These are phyloP conservation scores for Cladosporium velox DNA, from an alignment of 2,329 filamentous ascomycete species.

Conservation along the genomic window DNA sequence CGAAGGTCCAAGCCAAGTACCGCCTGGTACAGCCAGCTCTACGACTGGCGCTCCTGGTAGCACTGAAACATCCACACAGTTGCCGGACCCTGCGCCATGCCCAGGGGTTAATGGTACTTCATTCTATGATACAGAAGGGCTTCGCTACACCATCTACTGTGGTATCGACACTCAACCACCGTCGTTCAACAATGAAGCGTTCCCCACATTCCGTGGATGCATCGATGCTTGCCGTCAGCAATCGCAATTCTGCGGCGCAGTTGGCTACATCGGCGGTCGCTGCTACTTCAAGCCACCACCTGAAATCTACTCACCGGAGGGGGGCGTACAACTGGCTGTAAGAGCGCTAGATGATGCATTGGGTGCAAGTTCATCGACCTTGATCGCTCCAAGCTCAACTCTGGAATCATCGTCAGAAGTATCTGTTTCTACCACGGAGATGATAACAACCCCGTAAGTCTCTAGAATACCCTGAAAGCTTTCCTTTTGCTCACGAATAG, in stretches of 20 bases:
- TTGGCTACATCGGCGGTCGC: neutral
- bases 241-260: neutral
- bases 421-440: neutral
- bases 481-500: neutral
- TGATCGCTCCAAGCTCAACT: neutral
- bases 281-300: constrained; percentile 14
- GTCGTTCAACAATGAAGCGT: neutral
- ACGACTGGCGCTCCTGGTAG: neutral
- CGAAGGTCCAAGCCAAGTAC: neutral
- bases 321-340: neutral
- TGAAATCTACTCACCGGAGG: neutral
- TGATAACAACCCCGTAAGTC: neutral
- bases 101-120: neutral
- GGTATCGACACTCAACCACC: neutral
- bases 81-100: neutral
- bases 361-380: neutral
- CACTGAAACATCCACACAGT: neutral
- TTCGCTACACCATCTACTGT: neutral
- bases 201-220: neutral
- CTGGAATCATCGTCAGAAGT: neutral
- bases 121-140: neutral
- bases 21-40: neutral
- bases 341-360: neutral
- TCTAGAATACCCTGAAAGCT: neutral
- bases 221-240: neutral